Percentiles rank a stretch among this genome's conserved stretches.
Conservation (phyloP, 202 grass and related monocot species). For the Brachypodium distachyon region DNA sequence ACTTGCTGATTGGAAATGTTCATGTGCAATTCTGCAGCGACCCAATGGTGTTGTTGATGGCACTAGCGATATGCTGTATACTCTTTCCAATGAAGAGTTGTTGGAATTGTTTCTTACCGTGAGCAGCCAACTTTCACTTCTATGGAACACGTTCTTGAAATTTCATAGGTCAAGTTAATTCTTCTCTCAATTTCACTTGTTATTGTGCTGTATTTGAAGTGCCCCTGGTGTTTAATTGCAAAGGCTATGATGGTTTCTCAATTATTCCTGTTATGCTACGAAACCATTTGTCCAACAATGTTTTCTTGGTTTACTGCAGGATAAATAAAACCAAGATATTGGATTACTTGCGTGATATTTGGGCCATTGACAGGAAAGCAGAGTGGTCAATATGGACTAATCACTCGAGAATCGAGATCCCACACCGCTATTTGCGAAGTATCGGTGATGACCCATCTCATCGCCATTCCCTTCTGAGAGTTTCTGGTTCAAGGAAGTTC, state of each 20-base stretch:
- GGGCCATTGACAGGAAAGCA: conserved; percentile 72
- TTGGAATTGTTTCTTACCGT: conserved; percentile 77
- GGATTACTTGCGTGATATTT: conserved; percentile 66
- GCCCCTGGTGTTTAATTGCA: not conserved
- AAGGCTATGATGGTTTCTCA: not conserved
- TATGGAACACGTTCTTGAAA: conserved; percentile 97
- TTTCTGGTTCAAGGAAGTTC: conserved; percentile 60
- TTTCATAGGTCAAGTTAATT: conserved; percentile 66
- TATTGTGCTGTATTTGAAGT: not conserved
- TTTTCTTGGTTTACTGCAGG: conserved; percentile 40
- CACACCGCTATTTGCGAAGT: conserved; percentile 69
- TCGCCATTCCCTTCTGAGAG: conserved; percentile 55
- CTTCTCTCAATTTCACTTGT: conserved; percentile 9
- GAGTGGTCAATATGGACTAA: conserved; percentile 99
- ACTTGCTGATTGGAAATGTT: conserved; percentile 28
- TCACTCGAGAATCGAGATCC: conserved; percentile 86
- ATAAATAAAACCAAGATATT: conserved; percentile 82
- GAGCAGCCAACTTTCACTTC: conserved; percentile 75
- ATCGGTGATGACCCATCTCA: conserved; percentile 64
- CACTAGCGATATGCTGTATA: conserved; percentile 58
- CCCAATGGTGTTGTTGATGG: conserved; percentile 44
- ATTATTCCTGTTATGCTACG: not conserved
- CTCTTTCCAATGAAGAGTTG: conserved; percentile 81
- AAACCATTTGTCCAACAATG: not conserved
- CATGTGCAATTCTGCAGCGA: conserved; percentile 44